Base-by-base conservation (phyloP, 1,284 basidiomycete genomes). In the Trichosporon sp. region DNA sequence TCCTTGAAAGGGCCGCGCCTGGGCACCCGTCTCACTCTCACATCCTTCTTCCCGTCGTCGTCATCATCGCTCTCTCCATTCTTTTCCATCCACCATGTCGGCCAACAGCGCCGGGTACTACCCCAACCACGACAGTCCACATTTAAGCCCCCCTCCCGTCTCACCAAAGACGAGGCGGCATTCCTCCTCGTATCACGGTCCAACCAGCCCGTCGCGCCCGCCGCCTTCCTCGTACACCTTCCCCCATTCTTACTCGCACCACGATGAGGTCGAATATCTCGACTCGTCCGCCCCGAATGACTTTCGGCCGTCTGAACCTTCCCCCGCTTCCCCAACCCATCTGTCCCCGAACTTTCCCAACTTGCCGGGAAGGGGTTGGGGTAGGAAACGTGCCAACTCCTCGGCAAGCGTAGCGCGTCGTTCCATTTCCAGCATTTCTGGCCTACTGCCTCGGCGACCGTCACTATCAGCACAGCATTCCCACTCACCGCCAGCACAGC, bases 301-400 rank as follows among this genome's bases (percentile, higher is more conserved):
- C 23, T 51, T 51, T 25, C 21, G 47, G 47, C 47, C 47, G 23
- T 21, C 47, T 9, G 21, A 18, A 12, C 13, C 29, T 12, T 18
- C 56, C 56, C 56, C 27, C 21, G 51, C 38, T 7, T 56, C 51
- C 32, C 62, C 62, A 23, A 21, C 23, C 12, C 21, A 35, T 3
- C 62, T 62, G 27, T 62, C 62, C 23, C 62, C 35, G 15, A 62
- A 34, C 62, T 35, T 60, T n/a, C 56, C 56, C 7, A 51, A 51
- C 56, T 60, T 31, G 27, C 47, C 47, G 47, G 47, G 47, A 23
- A 60, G 29, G 29, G 56, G 56, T 7, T 60, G 56, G 56, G 56
- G 56, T 2, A 21, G 56, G 29, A 60, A 60, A 32, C 56, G 56
- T n/a, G 56, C 56, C 11, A 60, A 60, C 29, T 60, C 56, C 18